phyloP scores from a whole-genome alignment of 208 protist genomes.

The Balamuthia mandrillaris region DNA sequence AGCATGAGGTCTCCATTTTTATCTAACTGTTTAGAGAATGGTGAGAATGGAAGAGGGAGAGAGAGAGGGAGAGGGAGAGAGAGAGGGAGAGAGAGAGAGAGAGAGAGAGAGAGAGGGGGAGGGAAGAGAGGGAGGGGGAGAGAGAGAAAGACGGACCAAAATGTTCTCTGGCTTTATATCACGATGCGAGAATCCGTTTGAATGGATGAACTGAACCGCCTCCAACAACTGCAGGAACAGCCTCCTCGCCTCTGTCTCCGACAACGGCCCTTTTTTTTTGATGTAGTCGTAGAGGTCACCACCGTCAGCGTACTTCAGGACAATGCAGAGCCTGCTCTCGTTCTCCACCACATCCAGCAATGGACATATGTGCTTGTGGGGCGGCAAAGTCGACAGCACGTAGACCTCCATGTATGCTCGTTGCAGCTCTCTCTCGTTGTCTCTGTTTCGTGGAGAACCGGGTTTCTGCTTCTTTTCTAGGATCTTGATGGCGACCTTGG shows the following conservation, averaged over 20 bases:
- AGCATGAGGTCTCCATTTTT: neutral
- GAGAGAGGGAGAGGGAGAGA: no score
- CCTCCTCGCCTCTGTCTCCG: neutral
- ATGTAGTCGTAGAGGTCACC: conserved; percentile 65
- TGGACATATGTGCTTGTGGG: conserved; percentile 63
- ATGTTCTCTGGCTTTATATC: conserved; percentile 95
- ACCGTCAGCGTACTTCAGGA: conserved; percentile 65
- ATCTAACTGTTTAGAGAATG: no score
- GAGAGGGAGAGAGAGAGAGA: no score
- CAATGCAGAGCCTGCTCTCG: conserved; percentile 52
- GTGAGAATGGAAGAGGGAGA: no score
- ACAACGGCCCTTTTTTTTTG: neutral
- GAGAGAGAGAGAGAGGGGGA: no score
- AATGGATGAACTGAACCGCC: conserved; percentile 91
- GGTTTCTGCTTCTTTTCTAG: no score
- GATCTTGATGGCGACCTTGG: no score
- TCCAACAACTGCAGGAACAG: conserved; percentile 76
- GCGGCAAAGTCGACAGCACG: conserved; percentile 45
- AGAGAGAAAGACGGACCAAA: conserved; percentile 99
- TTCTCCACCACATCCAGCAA: conserved; percentile 60
- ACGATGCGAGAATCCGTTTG: conserved; percentile 97
- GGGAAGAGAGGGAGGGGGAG: no score
- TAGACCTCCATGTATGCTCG: no score
- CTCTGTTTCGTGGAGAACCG: no score
- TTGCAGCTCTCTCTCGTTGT: no score